Evolutionary conservation across 495 filamentous ascomycete species (phyloP), one percentile per base, ranked within the genome.

Genomic region (Echria macrotheca): DNA sequence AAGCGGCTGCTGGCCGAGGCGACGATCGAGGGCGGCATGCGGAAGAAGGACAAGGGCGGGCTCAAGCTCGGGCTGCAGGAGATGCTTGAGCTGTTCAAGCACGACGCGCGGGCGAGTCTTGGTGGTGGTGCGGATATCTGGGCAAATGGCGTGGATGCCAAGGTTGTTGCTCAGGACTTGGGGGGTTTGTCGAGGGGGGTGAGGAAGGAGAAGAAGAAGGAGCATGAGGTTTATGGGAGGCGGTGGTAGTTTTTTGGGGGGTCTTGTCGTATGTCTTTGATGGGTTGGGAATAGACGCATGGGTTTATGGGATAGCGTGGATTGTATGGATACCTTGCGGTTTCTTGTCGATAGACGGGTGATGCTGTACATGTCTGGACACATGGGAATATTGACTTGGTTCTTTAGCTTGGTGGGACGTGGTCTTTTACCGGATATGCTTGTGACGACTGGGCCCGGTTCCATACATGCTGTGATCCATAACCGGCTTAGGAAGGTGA

Each of bases 51-150:
- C n/a, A 81, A 80, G 22, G 81, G 84, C 18, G 77, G 75, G 5
- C 77, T 80, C 52, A 96, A 97, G 64, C 69, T 98, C 43, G 88
- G 83, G 48, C 84, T 97, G 82, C 84, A 88, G 58, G 93, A 98
- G 71, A 96, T 98, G 58, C 69, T 98, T 71, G 79, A 84, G 3
- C 71, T 98, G 43, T 98, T 98, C 63, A 81, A 80, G 50, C 82
- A 85, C 26, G 87, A 93, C 68, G 83, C 83, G 0, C 18, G 55
- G 15, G 44, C 12, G 9, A 53, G 36, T 4, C 51, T 15, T 5
- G 43, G 26, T 7, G 45, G 29, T 3, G 32, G 12, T 5, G 44
- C 23, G 23, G 55, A 53, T n/a, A 46, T 49, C n/a, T n/a, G n/a
- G n/a, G n/a, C n/a, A n/a, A n/a, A n/a, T n/a, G n/a, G n/a, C 14